Base-by-base conservation (phyloP, 2,329 filamentous ascomycete species). In the Colletotrichum sp. region DNA sequence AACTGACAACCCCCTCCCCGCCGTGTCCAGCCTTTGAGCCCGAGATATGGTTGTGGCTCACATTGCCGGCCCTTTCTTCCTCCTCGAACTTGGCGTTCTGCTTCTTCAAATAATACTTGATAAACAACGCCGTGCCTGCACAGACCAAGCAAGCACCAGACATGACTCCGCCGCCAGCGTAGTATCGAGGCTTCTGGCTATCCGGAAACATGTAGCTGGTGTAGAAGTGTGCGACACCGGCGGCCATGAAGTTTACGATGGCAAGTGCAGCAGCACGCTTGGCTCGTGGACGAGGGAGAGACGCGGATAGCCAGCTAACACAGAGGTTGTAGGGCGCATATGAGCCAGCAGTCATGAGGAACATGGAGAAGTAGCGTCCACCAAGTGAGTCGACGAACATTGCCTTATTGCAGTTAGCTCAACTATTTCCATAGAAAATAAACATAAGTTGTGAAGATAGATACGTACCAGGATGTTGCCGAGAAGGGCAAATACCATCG, bases 401-500 rank as follows among this genome's bases (percentile, higher is more conserved):
- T 10, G 69, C 69, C 69, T 72, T 1, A 2, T 28, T 60, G 3
- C 9, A 44, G 52, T 69, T 13, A 68, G 36, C 36, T 32, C 44
- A 21, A 21, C 3, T 21, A 0, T 8, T 1, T 30, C 16, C 18
- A 16, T 2, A 21, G 28, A 24, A 36, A 1, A 28, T 10, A 6
- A 16, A 16, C 8, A 0, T 1, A 15, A n/a, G 2, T 13, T 21
- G 0, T 15, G 32, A 1, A 1, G 3, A 18, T 1, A 3, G 18
- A 12, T 1, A 8, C 34, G 2, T 60, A 72, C 69, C 30, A 72
- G 13, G 8, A 72, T 36, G 30, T 72, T 72, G 1, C 68, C 78
- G 63, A 64, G 60, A 92, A 84, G 49, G 86, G 88, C 13, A 92
- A 72, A 72, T 16, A 72, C 44, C 69, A 72, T 85, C 0, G 92